Evolutionary conservation across 2,329 filamentous ascomycete species (phyloP).

Genomic region (Epichloe brachyelytri): DNA sequence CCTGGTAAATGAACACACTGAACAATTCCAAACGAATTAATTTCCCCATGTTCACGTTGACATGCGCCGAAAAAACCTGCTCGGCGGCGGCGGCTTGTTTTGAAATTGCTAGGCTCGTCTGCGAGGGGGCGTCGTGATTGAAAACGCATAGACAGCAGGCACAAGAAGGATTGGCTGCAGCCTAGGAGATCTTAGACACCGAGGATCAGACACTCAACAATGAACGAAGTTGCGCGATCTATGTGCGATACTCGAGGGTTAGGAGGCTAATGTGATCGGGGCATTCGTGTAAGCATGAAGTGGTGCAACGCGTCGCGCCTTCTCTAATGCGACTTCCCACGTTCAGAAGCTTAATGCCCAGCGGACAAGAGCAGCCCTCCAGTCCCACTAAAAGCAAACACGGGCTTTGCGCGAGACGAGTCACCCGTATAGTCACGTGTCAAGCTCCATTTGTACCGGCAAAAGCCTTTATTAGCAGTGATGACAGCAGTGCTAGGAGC

Average conservation of each 20-base stretch:
- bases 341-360: not conserved
- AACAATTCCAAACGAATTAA: constrained; percentile 88
- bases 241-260: not conserved
- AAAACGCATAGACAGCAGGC: not conserved
- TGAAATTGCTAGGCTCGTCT: not conserved
- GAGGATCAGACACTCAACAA: not conserved
- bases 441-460: no score
- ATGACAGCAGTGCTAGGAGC: no score
- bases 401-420: no score
- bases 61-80: not conserved
- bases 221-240: not conserved
- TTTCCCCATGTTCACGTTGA: constrained; percentile 66
- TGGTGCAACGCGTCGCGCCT: not conserved
- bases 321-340: not conserved
- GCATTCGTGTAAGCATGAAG: not conserved
- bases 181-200: not conserved
- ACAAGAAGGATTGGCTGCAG: not conserved
- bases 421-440: no score
- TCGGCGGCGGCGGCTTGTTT: not conserved
- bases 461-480: no score
- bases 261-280: not conserved
- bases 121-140: not conserved
- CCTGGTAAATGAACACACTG: constrained; percentile 43
- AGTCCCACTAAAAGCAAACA: not conserved
- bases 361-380: not conserved